Conservation (phyloP, 768 basidiomycete species). For the Sistotremastrum suecicum region DNA sequence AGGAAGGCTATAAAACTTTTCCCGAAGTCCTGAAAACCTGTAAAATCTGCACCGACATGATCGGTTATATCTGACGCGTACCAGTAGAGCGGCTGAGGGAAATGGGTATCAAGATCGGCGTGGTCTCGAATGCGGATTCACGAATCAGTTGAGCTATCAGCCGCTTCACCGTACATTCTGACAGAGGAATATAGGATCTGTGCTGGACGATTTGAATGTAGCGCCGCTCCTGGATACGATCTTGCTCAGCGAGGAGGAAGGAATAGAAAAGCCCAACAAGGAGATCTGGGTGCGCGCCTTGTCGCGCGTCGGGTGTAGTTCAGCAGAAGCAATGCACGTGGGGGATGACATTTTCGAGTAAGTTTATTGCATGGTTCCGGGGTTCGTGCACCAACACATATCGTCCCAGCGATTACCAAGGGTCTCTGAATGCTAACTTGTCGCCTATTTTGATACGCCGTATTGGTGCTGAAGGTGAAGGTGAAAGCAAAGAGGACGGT, state of each 20-base stretch:
- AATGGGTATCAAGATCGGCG: slow-evolving; percentile 34
- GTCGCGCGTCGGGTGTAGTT: slow-evolving; percentile 18
- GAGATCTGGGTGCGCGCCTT: slow-evolving; percentile 43
- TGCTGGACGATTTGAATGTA: slow-evolving; percentile 46
- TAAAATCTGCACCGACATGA: slow-evolving; percentile 10
- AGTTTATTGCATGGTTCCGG: slow-evolving; percentile 8
- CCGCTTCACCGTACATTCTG: neutral
- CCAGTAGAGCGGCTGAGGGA: slow-evolving; percentile 22
- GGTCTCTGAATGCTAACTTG: slow-evolving; percentile 41
- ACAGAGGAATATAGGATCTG: slow-evolving; percentile 21
- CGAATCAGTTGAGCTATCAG: slow-evolving; percentile 44
- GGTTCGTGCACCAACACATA: neutral
- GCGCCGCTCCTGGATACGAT: slow-evolving; percentile 34
- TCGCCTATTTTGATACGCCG: slow-evolving; percentile 44
- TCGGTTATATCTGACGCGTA: neutral
- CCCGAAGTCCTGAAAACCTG: slow-evolving; percentile 35
- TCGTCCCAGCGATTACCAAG: slow-evolving; percentile 45
- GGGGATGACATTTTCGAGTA: slow-evolving; percentile 64
- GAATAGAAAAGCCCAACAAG: slow-evolving; percentile 51
- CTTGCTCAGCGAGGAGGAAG: slow-evolving; percentile 56
- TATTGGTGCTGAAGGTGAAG: slow-evolving; percentile 31
- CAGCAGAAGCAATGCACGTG: slow-evolving; percentile 46
- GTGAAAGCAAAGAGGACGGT: slow-evolving; percentile 26
- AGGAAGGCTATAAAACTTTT: slow-evolving; percentile 51
- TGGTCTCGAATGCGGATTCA: slow-evolving; percentile 61